Evolutionary conservation across 805 yeast species (phyloP), one percentile per base, ranked within the genome.

Genomic region (Candida tallmaniae): DNA sequence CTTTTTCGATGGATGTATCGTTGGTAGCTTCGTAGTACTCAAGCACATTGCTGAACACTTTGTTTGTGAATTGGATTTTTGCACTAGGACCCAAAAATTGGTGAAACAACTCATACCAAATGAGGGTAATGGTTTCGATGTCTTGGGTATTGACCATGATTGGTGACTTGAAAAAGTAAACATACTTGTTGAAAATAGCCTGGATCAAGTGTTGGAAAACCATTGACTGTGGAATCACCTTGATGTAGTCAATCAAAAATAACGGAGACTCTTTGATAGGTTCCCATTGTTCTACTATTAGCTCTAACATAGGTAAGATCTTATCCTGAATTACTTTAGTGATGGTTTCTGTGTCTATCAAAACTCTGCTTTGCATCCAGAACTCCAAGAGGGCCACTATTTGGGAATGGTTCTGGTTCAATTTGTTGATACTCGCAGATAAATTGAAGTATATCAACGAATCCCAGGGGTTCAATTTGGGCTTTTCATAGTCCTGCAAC

Each of bases 161-260:
- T 2, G 42, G 38, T 11, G 21, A 22, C 6, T 25, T 23, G 21
- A 39, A 42, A 15, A 26, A 36, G 11, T 33, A 22, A n/a, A 34
- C 10, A 14, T 36, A 32, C 27, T 42, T 42, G n/a, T 36, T 14
- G 22, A 32, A 42, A 2, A 46, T 34, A 9, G 14, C 21, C 21
- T 36, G 18, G 10, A 41, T 15, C 12, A 46, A 20, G 1, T 36
- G 34, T 4, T 6, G 11, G 13, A 46, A 32, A 5, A 9, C 17
- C 1, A 30, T 9, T 9, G 36, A 18, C 7, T 33, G 30, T 2
- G 46, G 36, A 5, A 48, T 36, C 1, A 48, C 30, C 13, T 46
- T 31, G 3, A 53, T 37, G 29, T 49, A 56, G 33, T 55, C 57
- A 1, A 55, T 38, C 11, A 54, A 25, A 23, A 29, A 36, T 9